Base-by-base conservation (phyloP, 129 eudicot genomes). In the Solidago caesia region DNA sequence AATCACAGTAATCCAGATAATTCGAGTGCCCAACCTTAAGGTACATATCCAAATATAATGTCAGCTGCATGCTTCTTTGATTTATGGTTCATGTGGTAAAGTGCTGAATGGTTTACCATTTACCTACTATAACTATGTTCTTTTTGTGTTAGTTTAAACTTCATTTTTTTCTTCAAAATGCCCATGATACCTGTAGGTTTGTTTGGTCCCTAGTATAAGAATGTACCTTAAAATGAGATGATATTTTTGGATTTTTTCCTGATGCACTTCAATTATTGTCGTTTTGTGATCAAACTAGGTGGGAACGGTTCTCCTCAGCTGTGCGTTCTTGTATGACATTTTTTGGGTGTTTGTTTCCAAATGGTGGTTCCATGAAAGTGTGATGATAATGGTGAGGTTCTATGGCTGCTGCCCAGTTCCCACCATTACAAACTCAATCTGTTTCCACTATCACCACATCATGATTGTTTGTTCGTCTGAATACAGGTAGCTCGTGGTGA, bases 271-370 rank as follows among this genome's bases (percentile, higher is more conserved):
- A 58, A 4, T 66, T 67, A 27, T 71, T 25, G 12, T 73, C 43
- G 2, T 57, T 13, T 33, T 42, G 14, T 76, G 68, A 61, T 81
- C 26, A 60, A 21, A 78, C 64, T 85, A 95, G 99, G 99, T 95
- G 80, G 97, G 99, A 79, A 87, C 99, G 21, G 96, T 95, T 80
- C 96, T 95, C 55, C 95, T 95, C 62, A 70, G 97, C 68, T 95
- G 99, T 71, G 96, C 99, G 29, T 95, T 95, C 84, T 79, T 95
- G 70, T 95, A 95, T 41, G 99, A 95, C 77, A 89, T 95, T n/a
- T 95, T 95, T 82, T 95, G 99, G 99, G 99, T 95, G 79, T 95
- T 95, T 74, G 80, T 89, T 75, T 91, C 99, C 46, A 95, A 95
- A 76, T 81, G 79, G 86, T 87, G 84, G 90, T 95, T 95, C 82